These are phyloP conservation scores for Magnusiomyces starmeri DNA, from an alignment of 1,139 yeast species.

Conservation along the genomic window DNA sequence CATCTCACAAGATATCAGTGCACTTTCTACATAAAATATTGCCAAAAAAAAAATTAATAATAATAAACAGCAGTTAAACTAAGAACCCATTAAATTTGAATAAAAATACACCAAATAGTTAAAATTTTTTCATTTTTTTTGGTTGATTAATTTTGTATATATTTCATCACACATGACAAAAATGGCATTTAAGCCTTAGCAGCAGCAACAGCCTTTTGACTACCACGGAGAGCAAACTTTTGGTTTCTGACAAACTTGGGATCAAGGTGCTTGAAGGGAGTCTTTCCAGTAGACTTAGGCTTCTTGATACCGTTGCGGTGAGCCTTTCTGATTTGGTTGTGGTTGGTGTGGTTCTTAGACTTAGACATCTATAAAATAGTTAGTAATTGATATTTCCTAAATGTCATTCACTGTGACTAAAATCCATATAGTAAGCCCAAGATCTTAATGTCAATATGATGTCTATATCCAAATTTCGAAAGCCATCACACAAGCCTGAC, in stretches of 20 bases:
- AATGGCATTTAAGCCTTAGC: background rate
- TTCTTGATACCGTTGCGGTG: slow-evolving; percentile 99
- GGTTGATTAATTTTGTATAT: background rate
- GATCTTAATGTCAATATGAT: too few relatives aligned
- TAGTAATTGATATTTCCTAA: background rate
- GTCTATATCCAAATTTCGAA: too few relatives aligned
- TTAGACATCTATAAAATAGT: slow-evolving; percentile 16
- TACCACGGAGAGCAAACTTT: slow-evolving; percentile 40
- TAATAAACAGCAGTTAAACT: too few relatives aligned
- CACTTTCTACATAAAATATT: too few relatives aligned
- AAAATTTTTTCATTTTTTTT: slow-evolving; percentile 1
- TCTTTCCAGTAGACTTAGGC: slow-evolving; percentile 97
- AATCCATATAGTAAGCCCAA: too few relatives aligned
- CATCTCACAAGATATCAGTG: too few relatives aligned
- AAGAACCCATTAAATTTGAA: background rate
- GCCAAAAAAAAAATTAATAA: too few relatives aligned
- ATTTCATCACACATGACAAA: background rate
- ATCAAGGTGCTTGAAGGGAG: slow-evolving; percentile 97
- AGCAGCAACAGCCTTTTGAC: slow-evolving; percentile 9
- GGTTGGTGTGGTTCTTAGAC: slow-evolving; percentile 98
- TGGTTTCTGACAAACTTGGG: slow-evolving; percentile 99
- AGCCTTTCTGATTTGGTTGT: slow-evolving; percentile 99
- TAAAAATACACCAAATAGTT: background rate
- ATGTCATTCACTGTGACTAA: too few relatives aligned
- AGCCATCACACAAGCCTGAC: too few relatives aligned